Percentiles rank a stretch among this genome's conserved stretches.
Conservation (phyloP, 495 filamentous ascomycete species). For the Podospora pseudocomata region DNA sequence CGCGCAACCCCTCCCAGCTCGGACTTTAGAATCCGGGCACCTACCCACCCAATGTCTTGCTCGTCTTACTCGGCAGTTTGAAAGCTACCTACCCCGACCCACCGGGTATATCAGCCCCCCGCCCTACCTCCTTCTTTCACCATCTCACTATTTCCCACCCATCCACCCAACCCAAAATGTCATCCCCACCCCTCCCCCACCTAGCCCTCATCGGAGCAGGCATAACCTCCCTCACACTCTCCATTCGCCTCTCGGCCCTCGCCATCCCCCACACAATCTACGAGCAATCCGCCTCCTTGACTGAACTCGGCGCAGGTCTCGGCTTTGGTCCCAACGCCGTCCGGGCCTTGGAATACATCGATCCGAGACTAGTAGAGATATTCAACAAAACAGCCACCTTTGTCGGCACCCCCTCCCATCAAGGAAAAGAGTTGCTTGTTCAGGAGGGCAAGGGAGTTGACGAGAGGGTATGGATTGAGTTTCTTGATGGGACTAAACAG, state of each 20-base stretch:
- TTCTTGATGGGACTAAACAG: slow-evolving; percentile 18
- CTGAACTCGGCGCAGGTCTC: slow-evolving; percentile 61
- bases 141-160: neutral
- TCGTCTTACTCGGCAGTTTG: neutral
- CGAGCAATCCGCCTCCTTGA: slow-evolving; percentile 48
- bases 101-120: neutral
- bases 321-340: slow-evolving; percentile 58
- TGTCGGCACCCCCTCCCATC: neutral
- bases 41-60: too few species aligned
- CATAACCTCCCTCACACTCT: slow-evolving; percentile 52
- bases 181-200: slow-evolving; percentile 17
- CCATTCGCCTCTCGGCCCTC: slow-evolving; percentile 41
- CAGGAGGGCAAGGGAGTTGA: slow-evolving; percentile 8
- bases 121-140: neutral
- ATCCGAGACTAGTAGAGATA: neutral
- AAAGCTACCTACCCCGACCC: neutral
- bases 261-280: slow-evolving; percentile 49
- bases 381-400: slow-evolving; percentile 25
- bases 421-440: neutral
- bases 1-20: neutral
- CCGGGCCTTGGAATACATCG: slow-evolving; percentile 47
- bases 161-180: neutral
- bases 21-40: neutral
- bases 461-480: slow-evolving; percentile 22
- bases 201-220: slow-evolving; percentile 56